Conservation (phyloP, 2,329 filamentous ascomycete genomes). For the Neocucurbitaria cava region DNA sequence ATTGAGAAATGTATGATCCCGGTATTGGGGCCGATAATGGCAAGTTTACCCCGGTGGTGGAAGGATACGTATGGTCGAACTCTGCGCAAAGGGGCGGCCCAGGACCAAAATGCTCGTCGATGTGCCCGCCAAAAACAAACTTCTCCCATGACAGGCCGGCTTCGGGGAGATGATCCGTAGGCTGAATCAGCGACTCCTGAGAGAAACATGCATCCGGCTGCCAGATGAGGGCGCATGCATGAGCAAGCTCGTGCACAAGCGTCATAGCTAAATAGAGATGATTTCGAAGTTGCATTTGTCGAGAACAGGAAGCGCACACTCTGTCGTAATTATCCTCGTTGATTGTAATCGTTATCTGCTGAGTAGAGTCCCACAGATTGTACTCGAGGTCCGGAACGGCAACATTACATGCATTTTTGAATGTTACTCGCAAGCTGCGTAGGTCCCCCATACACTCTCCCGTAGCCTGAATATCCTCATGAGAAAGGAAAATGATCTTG, state of each 20-base stretch:
- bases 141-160: neutral
- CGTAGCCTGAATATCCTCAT: neutral
- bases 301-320: neutral
- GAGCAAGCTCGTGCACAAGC: neutral
- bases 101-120: neutral
- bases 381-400: neutral
- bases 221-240: neutral
- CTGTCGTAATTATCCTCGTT: neutral
- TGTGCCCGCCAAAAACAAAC: neutral
- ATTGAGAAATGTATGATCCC: neutral
- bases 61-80: neutral
- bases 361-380: neutral
- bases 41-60: neutral
- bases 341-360: neutral
- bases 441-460: neutral
- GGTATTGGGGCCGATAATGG: neutral
- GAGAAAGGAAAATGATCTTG: neutral
- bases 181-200: neutral
- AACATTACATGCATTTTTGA: neutral
- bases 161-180: neutral
- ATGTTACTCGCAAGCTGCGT: neutral
- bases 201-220: neutral
- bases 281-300: neutral
- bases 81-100: neutral
- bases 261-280: neutral